Conservation (phyloP, 306 rosid genomes). For the Rosa lucieae region DNA sequence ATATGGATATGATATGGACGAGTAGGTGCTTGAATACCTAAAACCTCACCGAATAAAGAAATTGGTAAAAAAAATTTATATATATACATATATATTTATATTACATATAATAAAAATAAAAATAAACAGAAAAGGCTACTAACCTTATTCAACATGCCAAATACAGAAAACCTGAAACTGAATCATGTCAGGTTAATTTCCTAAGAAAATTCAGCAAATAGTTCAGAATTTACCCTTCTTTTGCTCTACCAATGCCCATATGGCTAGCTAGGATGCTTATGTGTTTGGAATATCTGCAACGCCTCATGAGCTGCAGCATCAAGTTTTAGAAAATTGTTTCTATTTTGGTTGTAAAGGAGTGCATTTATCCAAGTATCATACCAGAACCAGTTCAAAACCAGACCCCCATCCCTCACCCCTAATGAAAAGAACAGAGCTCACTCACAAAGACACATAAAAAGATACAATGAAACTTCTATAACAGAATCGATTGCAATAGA, state of each 20-base stretch:
- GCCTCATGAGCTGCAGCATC: slow-evolving; percentile 94
- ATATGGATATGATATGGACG: no score
- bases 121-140: slow-evolving; percentile 25
- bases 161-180: slow-evolving; percentile 81
- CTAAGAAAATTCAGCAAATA: slow-evolving; percentile 18
- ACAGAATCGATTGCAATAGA: slow-evolving; percentile 80
- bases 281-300: slow-evolving; percentile 91
- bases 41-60: no score
- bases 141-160: slow-evolving; percentile 99
- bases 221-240: slow-evolving; percentile 80
- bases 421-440: slow-evolving; percentile 13
- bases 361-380: slow-evolving; percentile 14
- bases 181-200: slow-evolving; percentile 25
- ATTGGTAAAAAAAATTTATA: no score
- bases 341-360: slow-evolving; percentile 53
- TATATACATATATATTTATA: no score
- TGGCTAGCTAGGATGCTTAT: slow-evolving; percentile 98
- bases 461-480: slow-evolving; percentile 85
- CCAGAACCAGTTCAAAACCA: slow-evolving; percentile 18
- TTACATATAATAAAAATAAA: neutral
- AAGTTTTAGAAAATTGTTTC: slow-evolving; percentile 89
- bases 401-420: neutral
- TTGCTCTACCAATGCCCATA: slow-evolving; percentile 98
- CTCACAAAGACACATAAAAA: slow-evolving; percentile 28
- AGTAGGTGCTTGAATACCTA: no score